These are phyloP conservation scores for Ascochyta fabae DNA, from an alignment of 2,329 filamentous ascomycete genomes.

Conservation along the genomic window DNA sequence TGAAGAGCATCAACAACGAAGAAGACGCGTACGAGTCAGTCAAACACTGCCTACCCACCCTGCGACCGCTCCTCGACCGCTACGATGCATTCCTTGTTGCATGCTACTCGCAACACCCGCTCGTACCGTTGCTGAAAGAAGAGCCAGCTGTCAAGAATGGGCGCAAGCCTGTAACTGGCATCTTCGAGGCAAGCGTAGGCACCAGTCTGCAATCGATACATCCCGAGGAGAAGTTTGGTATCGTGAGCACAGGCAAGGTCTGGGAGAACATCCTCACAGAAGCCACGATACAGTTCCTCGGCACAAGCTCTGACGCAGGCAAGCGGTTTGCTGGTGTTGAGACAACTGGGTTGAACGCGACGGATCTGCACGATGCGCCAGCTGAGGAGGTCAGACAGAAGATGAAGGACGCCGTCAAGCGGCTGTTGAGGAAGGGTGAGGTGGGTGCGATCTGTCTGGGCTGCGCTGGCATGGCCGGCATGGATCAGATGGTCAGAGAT, in stretches of 20 bases:
- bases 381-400: conserved; percentile 68
- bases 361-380: conserved; percentile 75
- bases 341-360: conserved; percentile 80
- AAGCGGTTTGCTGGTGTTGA: conserved; percentile 77
- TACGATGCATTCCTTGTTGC: conserved; percentile 85
- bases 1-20: conserved; percentile 79
- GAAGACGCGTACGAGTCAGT: conserved; percentile 70
- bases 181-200: conserved; percentile 83
- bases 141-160: conserved; percentile 45
- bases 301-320: conserved; percentile 49
- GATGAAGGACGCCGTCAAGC: conserved; percentile 73
- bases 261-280: conserved; percentile 77
- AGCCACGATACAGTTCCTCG: conserved; percentile 71
- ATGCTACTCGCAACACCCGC: conserved; percentile 84
- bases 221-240: conserved; percentile 71
- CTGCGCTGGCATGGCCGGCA: conserved; percentile 88
- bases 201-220: conserved; percentile 64
- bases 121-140: conserved; percentile 68
- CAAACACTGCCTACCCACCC: conserved; percentile 64
- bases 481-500: conserved; percentile 76
- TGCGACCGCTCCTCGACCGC: conserved; percentile 53
- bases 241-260: conserved; percentile 84
- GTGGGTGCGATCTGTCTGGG: conserved; percentile 80
- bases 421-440: conserved; percentile 63
- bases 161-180: conserved; percentile 72